Evolutionary conservation across 805 yeast species (phyloP), one percentile per base, ranked within the genome.

Genomic region (Starmerella khaoyaiensis): DNA sequence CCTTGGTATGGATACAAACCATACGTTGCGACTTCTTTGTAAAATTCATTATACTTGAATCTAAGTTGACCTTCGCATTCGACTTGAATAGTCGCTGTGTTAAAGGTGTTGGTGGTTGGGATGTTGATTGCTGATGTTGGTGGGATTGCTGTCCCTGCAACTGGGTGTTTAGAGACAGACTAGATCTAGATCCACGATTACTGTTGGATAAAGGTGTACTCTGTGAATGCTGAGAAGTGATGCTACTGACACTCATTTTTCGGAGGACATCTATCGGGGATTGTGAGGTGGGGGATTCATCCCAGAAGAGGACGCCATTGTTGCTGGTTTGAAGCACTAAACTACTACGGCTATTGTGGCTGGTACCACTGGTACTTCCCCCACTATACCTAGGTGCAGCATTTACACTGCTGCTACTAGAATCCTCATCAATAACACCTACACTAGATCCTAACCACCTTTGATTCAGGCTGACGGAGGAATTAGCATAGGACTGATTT

Each of bases 1-100:
- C 60, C 21, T 50, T 48, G 33, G 45, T 52, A 33, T 56, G 51
- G 17, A 62, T 44, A 30, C 59, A 51, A 12, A 62, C 58, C 50
- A 53, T 57, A 35, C 60, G 51, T 33, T 49, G 47, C 29, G 40
- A 44, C 36, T 42, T 44, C 29, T 36, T 37, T 10, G 22, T 31
- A 4, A 37, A 10, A 26, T 35, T 37, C 20, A 11, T 7, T 7
- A 5, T 11, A 15, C 12, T n/a, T 15, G 32, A n/a, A 8, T 18
- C n/a, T n/a, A n/a, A n/a, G n/a, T n/a, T n/a, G n/a, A n/a, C n/a
- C n/a, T n/a, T n/a, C n/a, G n/a, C n/a, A n/a, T n/a, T n/a, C n/a
- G n/a, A n/a, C 20, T 12, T n/a, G 20, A 10, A n/a, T 14, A 5
- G 32, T 22, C 11, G 8, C n/a, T 15, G 14, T 7, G 18, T 7